These are phyloP conservation scores for Parietichytrium sp. DNA, from an alignment of 108 stramenopile genomes.

Conservation along the genomic window DNA sequence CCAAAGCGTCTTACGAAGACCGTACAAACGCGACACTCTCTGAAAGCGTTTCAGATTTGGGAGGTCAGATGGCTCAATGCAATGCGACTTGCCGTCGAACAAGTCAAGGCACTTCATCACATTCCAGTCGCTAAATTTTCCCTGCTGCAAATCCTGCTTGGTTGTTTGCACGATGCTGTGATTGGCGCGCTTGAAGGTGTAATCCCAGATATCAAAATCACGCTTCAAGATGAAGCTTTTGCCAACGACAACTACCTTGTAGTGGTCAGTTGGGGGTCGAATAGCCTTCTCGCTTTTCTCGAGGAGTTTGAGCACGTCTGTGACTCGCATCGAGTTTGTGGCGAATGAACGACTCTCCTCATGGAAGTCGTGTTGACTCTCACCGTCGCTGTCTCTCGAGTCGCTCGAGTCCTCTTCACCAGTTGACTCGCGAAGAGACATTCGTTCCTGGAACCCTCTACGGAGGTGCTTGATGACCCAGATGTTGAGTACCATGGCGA, in stretches of 20 bases:
- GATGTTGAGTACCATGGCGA: not conserved
- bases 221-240: slow-evolving; percentile 29
- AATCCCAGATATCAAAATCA: slow-evolving; percentile 33
- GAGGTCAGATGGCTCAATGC: slow-evolving; percentile 29
- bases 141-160: slow-evolving; percentile 18
- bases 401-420: not conserved
- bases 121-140: slow-evolving; percentile 22
- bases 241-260: slow-evolving; percentile 31
- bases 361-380: not conserved
- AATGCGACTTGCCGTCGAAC: slow-evolving; percentile 36
- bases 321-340: slow-evolving; percentile 17
- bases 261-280: not conserved
- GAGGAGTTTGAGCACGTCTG: slow-evolving; percentile 9
- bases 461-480: slow-evolving; percentile 35
- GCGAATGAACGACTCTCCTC: not conserved
- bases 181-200: slow-evolving; percentile 2
- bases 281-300: slow-evolving; percentile 14
- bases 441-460: not conserved
- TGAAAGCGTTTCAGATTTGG: slow-evolving; percentile 6
- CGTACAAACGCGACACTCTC: slow-evolving; percentile 29
- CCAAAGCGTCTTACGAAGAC: slow-evolving; percentile 37
- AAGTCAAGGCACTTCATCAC: slow-evolving; percentile 38
- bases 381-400: not conserved
- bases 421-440: not conserved
- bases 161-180: slow-evolving; percentile 34